phyloP scores from a whole-genome alignment of 345 rosid genomes.

The Abelmoschus esculentus region DNA sequence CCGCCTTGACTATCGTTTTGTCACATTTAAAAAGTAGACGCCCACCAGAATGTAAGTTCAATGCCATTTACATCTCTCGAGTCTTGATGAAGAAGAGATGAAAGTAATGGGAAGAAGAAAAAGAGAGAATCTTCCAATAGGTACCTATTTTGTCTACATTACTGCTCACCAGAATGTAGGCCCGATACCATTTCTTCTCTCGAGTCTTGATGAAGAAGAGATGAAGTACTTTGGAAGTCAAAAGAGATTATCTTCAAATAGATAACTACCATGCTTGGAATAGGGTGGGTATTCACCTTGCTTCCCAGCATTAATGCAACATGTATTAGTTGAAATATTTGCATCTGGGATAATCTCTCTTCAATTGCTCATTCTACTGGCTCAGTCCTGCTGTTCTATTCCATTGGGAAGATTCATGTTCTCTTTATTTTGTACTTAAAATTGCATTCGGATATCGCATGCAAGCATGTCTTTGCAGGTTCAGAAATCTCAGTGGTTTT shows the following conservation, averaged over 20 bases:
- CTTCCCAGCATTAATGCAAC: background rate
- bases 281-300: background rate
- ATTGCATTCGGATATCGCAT: too few species aligned
- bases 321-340: background rate
- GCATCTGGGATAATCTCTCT: background rate
- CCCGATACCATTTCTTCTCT: background rate
- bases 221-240: background rate
- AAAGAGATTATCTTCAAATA: background rate
- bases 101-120: background rate
- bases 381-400: background rate
- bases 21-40: background rate
- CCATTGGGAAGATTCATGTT: too few species aligned
- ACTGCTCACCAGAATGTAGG: background rate
- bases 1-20: conserved; percentile 2
- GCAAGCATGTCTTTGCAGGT: background rate
- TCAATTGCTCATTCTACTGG: background rate
- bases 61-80: background rate
- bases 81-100: background rate
- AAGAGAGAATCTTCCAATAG: background rate
- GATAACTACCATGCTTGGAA: background rate
- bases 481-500: background rate
- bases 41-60: background rate
- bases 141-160: background rate
- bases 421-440: too few species aligned
- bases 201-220: background rate